A percentile compares a stretch with the other conserved stretches of the same genome.
Evolutionary conservation across 148 eudicot genomes (phyloP).

Genomic region (Bassia scoparia): DNA sequence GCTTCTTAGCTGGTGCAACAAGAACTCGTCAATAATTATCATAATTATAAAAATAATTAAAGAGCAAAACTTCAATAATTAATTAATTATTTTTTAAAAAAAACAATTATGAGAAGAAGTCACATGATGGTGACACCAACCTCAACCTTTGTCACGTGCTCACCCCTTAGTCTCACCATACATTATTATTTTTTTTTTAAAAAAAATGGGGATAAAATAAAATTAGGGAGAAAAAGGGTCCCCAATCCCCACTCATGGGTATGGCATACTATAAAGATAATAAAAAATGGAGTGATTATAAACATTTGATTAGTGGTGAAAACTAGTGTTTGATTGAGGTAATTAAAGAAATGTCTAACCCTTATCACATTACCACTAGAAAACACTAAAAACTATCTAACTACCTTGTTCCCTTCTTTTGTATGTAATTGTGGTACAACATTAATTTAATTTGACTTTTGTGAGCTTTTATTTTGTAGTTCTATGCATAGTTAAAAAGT

Average conservation of each 20-base stretch:
- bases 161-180: conserved; percentile 48
- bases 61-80: no score
- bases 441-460: no score
- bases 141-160: conserved; percentile 86
- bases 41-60: neutral
- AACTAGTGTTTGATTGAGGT: neutral
- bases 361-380: no score
- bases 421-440: no score
- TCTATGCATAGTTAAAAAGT: no score
- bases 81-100: no score
- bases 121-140: conserved; percentile 87
- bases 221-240: neutral
- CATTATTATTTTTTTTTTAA: neutral
- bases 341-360: neutral
- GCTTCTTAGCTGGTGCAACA: conserved; percentile 5
- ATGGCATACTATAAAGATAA: conserved; percentile 1
- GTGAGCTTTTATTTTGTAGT: no score
- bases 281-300: conserved; percentile 6
- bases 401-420: no score
- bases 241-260: conserved; percentile 24
- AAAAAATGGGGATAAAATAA: neutral
- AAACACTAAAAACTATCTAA: no score
- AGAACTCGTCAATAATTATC: neutral
- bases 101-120: no score
- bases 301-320: neutral